phyloP scores from a whole-genome alignment of 176 grass and related monocot genomes.

The Zizania latifolia region DNA sequence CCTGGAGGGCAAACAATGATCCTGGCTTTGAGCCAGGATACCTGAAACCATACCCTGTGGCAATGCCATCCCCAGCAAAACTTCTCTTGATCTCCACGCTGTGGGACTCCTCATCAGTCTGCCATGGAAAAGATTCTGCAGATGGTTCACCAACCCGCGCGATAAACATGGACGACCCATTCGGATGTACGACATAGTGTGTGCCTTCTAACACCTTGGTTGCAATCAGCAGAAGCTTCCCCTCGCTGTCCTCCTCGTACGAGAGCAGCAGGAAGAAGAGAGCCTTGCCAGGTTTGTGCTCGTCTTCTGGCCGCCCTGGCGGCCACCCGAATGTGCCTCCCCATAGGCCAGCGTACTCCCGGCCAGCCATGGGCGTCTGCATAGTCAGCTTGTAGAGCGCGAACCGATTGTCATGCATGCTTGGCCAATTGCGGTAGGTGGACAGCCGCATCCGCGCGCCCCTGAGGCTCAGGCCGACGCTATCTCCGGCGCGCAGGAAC shows the following conservation, averaged over 20 bases:
- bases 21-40: slow-evolving; percentile 85
- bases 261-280: slow-evolving; percentile 83
- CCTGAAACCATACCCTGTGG: slow-evolving; percentile 71
- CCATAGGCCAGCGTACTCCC: slow-evolving; percentile 74
- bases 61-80: slow-evolving; percentile 61
- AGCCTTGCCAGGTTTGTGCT: slow-evolving; percentile 56
- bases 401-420: slow-evolving; percentile 69
- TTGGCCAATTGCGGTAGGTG: slow-evolving; percentile 64
- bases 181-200: slow-evolving; percentile 79
- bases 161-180: slow-evolving; percentile 78
- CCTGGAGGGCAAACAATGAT: slow-evolving; percentile 58
- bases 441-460: slow-evolving; percentile 45
- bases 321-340: slow-evolving; percentile 93
- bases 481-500: slow-evolving; percentile 42
- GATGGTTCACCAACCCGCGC: slow-evolving; percentile 41
- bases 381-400: slow-evolving; percentile 75
- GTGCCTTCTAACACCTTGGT: slow-evolving; percentile 91
- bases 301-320: slow-evolving; percentile 36
- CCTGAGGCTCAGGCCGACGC: slow-evolving; percentile 47
- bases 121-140: slow-evolving; percentile 62
- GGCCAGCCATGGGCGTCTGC: slow-evolving; percentile 25
- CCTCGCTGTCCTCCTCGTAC: slow-evolving; percentile 54
- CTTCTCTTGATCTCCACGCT: slow-evolving; percentile 32
- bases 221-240: slow-evolving; percentile 51
- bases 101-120: slow-evolving; percentile 40